Percentiles rank a stretch among this genome's conserved stretches.
phyloP scores from a whole-genome alignment of 2,329 filamentous ascomycete species.

The Sarocladiaceae sp. region DNA sequence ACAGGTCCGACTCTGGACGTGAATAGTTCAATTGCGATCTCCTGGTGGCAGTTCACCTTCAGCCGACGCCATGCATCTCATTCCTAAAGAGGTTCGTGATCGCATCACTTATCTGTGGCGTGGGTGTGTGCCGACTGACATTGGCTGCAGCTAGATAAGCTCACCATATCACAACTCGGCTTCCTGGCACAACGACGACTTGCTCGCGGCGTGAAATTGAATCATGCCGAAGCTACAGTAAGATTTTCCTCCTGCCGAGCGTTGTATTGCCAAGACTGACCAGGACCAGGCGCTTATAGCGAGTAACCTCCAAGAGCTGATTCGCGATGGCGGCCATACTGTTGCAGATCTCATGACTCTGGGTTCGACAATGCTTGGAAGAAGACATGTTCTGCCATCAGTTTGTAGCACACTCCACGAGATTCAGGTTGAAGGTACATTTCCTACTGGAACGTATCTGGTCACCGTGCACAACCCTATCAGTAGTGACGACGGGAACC shows the following conservation, averaged over 20 bases:
- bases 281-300: constrained; percentile 67
- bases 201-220: constrained; percentile 81
- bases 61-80: constrained; percentile 39
- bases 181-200: constrained; percentile 82
- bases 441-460: constrained; percentile 84
- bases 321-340: constrained; percentile 90
- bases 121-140: constrained; percentile 13
- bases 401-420: constrained; percentile 76
- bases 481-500: constrained; percentile 77
- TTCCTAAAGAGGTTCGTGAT: constrained; percentile 43
- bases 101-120: not conserved
- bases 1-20: too few species aligned
- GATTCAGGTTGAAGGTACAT: constrained; percentile 92
- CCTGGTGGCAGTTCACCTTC: too few species aligned
- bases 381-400: constrained; percentile 82
- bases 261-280: not conserved
- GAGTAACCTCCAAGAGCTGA: constrained; percentile 89
- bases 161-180: constrained; percentile 85
- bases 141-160: constrained; percentile 77
- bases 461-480: constrained; percentile 93
- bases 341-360: constrained; percentile 92
- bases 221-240: constrained; percentile 85
- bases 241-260: constrained; percentile 14
- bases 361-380: constrained; percentile 87
- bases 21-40: too few species aligned